Percentiles rank a stretch among this genome's conserved stretches.
phyloP scores from a whole-genome alignment of 768 basidiomycete genomes.

The Pleurotus citrinopileatus region DNA sequence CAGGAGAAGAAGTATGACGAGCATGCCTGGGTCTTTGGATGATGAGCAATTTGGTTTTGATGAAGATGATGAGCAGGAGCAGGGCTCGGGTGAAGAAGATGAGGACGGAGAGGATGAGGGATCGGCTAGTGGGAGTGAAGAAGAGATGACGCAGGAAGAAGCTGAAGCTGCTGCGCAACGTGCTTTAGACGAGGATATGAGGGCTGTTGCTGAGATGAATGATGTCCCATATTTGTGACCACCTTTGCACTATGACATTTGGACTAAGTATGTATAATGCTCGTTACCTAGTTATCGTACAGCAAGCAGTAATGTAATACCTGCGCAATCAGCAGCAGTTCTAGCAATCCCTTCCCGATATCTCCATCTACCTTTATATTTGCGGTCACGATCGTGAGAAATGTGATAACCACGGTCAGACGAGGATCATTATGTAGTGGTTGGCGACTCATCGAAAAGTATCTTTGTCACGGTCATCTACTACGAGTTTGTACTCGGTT shows the following conservation, averaged over 20 bases:
- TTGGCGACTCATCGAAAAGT: no score
- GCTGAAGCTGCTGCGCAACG: conserved; percentile 68
- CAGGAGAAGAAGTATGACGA: conserved; percentile 67
- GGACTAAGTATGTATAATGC: background rate
- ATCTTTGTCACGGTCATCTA: no score
- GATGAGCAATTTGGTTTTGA: conserved; percentile 56
- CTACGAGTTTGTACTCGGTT: no score
- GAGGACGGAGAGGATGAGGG: conserved; percentile 28
- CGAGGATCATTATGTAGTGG: no score
- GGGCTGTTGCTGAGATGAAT: conserved; percentile 83
- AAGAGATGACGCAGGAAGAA: conserved; percentile 38
- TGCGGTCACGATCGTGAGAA: no score
- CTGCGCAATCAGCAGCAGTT: no score
- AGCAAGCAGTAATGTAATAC: background rate
- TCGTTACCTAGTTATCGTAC: background rate
- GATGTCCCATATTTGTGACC: conserved; percentile 63
- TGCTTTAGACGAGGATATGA: conserved; percentile 75
- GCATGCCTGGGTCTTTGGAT: conserved; percentile 85
- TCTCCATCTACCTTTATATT: no score
- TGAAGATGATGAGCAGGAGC: conserved; percentile 43
- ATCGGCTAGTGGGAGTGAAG: conserved; percentile 31
- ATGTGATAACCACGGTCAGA: no score
- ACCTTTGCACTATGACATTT: background rate
- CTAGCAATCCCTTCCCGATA: no score
- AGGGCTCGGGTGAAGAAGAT: conserved; percentile 28